Base-by-base conservation (phyloP, 495 filamentous ascomycete genomes). In the Xylaria scruposa region DNA sequence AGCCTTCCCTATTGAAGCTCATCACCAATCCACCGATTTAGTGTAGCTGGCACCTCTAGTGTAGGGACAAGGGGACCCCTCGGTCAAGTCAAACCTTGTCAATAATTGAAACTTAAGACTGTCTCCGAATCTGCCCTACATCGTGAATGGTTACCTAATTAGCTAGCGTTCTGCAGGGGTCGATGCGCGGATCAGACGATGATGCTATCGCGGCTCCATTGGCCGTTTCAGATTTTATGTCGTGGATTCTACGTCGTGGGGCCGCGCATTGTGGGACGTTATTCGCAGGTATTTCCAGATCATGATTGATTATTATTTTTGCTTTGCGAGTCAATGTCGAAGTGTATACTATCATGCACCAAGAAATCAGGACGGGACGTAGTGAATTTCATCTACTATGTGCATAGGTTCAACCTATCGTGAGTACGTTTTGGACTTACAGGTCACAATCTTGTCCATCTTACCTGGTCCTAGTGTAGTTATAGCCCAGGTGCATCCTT, bases 101-200 rank as follows among this genome's bases (percentile, higher is more conserved):
- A 19, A 64, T 63, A 62, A 64, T 63, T 53, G 68, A 53, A 53
- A 51, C 58, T 64, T 63, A 40, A 36, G 29, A 63, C 36, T 47
- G 68, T 62, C 31, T 61, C 36, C 53, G 47, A 53, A 53, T 53
- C 64, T 67, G 26, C 29, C 47, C 26, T 51, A 54, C 26, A 24
- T 24, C 31, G 65, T 56, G 36, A 40, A 19, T 42, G 31, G 49
- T 54, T 38, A 56, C 65, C 49, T 36, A 54, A 67, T 56, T 42
- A 51, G 65, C 10, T 54, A 17, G 26, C 36, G 13, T 29, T 15
- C 13, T 40, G 10, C 65, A 54, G 65, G 65, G 65, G 47, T 31
- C 3, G 26, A 61, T 56, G 33, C 31, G 67, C 19, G 47, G 58
- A 70, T 70, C 67, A 70, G 58, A 70, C 67, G 67, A 70, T 70